These are phyloP conservation scores for Blastobotrys serpentis DNA, from an alignment of 1,139 yeast species.

Conservation along the genomic window DNA sequence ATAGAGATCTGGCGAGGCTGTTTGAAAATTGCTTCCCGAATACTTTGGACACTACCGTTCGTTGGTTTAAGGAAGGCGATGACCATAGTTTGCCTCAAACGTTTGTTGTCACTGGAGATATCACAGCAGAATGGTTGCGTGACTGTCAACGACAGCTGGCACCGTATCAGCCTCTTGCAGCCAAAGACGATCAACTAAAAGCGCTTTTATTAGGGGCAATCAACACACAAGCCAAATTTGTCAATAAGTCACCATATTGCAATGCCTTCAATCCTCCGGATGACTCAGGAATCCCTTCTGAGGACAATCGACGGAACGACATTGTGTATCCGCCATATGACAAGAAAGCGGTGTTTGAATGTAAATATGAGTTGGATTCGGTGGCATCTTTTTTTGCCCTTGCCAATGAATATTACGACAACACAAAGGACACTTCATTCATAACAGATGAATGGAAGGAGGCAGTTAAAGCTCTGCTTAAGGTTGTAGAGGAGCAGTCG, in stretches of 20 bases:
- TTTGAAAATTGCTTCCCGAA: conserved; percentile 85
- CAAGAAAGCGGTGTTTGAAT: conserved; percentile 75
- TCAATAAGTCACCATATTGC: conserved; percentile 70
- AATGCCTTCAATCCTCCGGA: conserved; percentile 90
- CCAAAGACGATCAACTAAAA: conserved; percentile 50
- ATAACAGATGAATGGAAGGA: conserved; percentile 55
- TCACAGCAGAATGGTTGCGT: conserved; percentile 84
- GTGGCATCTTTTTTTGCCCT: conserved; percentile 77
- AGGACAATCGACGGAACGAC: conserved; percentile 41
- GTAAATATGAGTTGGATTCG: conserved; percentile 87
- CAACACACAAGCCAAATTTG: conserved; percentile 67
- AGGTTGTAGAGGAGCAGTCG: conserved; percentile 60
- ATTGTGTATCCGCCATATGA: conserved; percentile 67
- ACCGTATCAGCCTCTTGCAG: conserved; percentile 62
- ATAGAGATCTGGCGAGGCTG: conserved; percentile 68
- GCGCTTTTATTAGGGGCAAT: conserved; percentile 73
- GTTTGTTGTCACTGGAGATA: conserved; percentile 84
- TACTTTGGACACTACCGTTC: conserved; percentile 81
- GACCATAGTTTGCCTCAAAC: conserved; percentile 44
- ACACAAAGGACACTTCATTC: conserved; percentile 53
- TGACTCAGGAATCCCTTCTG: conserved; percentile 27
- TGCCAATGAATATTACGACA: conserved; percentile 64
- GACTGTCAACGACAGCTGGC: conserved; percentile 84
- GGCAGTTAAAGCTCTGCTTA: conserved; percentile 55
- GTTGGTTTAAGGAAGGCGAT: conserved; percentile 54